Conservation (phyloP, 257 asterid species). For the Solanum paucissectum region DNA sequence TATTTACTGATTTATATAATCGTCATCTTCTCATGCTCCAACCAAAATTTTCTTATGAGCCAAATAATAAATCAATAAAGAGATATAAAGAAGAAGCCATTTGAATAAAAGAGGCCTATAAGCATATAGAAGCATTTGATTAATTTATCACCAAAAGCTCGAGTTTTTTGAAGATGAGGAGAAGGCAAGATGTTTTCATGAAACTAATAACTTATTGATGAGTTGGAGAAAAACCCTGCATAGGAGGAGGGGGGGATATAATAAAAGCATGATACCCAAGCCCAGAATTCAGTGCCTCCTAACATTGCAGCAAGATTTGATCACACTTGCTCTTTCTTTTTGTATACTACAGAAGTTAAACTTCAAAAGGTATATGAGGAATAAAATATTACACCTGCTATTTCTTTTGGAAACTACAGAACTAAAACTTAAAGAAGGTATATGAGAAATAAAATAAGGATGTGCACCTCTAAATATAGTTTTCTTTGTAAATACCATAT, state of each 20-base stretch:
- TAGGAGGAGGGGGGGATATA: neutral
- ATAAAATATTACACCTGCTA: neutral
- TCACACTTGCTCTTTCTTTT: neutral
- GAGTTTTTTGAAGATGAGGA: neutral
- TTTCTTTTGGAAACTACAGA: neutral
- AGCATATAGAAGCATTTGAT: neutral
- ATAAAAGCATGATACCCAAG: neutral
- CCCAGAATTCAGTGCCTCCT: neutral
- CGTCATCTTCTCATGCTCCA: neutral
- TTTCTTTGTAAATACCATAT: constrained; percentile 78
- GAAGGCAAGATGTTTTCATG: neutral
- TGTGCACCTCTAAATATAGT: constrained; percentile 85
- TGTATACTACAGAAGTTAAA: neutral
- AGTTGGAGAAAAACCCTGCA: neutral
- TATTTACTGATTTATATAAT: neutral
- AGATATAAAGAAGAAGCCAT: neutral
- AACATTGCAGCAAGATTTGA: neutral
- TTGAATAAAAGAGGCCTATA: neutral
- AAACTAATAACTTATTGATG: neutral
- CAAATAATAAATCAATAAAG: neutral
- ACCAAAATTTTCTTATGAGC: neutral
- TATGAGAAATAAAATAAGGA: neutral
- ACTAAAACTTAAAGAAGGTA: neutral
- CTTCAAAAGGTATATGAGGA: neutral
- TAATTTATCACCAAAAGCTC: neutral